These are phyloP conservation scores for Talaromyces stipitatus DNA, from an alignment of 495 filamentous ascomycete genomes.

Conservation along the genomic window DNA sequence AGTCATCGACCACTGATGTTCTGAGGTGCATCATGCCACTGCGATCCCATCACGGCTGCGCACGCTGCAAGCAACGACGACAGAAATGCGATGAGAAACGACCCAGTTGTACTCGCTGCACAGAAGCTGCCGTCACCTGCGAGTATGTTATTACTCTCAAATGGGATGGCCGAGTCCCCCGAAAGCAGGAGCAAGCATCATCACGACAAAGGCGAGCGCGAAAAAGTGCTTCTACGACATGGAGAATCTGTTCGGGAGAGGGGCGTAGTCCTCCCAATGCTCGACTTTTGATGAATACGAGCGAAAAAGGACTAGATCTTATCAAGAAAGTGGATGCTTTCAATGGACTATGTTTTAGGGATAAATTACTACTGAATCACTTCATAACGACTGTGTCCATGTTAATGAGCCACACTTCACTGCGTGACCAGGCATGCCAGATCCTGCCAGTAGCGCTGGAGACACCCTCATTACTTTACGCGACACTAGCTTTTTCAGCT, in stretches of 20 bases:
- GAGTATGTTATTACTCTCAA: constrained; percentile 11
- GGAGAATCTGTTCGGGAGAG: not conserved
- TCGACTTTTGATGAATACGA: not conserved
- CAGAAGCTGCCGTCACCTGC: constrained; percentile 7
- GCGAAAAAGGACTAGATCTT: not conserved
- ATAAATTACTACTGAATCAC: constrained; percentile 9
- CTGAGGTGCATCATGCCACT: not conserved
- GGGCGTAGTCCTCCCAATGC: not conserved
- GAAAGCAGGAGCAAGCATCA: constrained; percentile 3
- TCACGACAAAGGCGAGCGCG: not conserved
- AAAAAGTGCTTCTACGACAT: not conserved
- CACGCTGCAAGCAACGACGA: constrained; percentile 11
- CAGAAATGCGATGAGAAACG: constrained; percentile 14
- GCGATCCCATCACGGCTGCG: constrained; percentile 11
- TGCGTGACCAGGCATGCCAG: constrained; percentile 12
- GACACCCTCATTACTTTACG: constrained; percentile 10
- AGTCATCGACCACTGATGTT: not conserved
- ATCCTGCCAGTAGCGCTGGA: constrained; percentile 11
- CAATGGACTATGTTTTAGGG: not conserved
- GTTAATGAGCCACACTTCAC: constrained; percentile 9
- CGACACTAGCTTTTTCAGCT: constrained; percentile 11
- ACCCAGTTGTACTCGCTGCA: constrained; percentile 9
- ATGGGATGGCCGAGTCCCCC: constrained; percentile 13
- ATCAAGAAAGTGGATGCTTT: not conserved
- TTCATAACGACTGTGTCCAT: constrained; percentile 11